A percentile compares a stretch with the other conserved stretches of the same genome.
Evolutionary conservation across 805 yeast genomes (phyloP).

Genomic region (Hyphopichia homilentoma): DNA sequence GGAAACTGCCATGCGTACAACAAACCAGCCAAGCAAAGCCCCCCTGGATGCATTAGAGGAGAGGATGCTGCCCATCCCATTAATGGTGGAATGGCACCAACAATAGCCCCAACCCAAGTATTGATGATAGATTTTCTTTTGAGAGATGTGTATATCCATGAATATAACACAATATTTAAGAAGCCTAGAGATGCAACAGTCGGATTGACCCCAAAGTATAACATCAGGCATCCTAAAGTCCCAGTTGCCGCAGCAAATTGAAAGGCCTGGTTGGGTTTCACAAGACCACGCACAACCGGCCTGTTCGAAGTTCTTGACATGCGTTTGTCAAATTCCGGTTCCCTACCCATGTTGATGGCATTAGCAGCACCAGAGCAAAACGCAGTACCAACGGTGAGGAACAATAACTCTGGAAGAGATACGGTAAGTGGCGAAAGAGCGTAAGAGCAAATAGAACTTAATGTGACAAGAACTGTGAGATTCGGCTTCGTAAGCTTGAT

Average conservation of each 20-base stretch:
- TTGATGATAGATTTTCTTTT: conserved; percentile 81
- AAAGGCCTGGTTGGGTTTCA: conserved; percentile 75
- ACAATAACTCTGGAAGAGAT: conserved; percentile 63
- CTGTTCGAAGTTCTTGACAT: conserved; percentile 88
- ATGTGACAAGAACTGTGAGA: conserved; percentile 79
- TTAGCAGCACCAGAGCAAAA: conserved; percentile 92
- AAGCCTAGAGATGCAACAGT: conserved; percentile 81
- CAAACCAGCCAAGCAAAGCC: conserved; percentile 89
- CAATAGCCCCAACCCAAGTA: conserved; percentile 99
- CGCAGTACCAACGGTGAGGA: conserved; percentile 80
- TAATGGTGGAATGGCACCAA: conserved; percentile 96
- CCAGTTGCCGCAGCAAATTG: conserved; percentile 77
- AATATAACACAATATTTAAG: conserved; percentile 74
- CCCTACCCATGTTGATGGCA: conserved; percentile 96
- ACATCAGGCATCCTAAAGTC: conserved; percentile 58
- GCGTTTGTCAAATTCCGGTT: conserved; percentile 79
- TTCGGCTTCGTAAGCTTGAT: conserved; percentile 87
- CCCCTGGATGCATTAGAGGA: conserved; percentile 78
- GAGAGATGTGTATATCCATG: conserved; percentile 88
- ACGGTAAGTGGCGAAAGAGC: conserved; percentile 87
- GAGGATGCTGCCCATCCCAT: conserved; percentile 98
- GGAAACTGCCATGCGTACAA: conserved; percentile 99
- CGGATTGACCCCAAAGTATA: conserved; percentile 80
- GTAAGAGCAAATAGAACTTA: conserved; percentile 90
- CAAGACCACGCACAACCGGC: conserved; percentile 83